Base-by-base conservation (phyloP, 257 asterid species). In the Solanum raphanifolium region DNA sequence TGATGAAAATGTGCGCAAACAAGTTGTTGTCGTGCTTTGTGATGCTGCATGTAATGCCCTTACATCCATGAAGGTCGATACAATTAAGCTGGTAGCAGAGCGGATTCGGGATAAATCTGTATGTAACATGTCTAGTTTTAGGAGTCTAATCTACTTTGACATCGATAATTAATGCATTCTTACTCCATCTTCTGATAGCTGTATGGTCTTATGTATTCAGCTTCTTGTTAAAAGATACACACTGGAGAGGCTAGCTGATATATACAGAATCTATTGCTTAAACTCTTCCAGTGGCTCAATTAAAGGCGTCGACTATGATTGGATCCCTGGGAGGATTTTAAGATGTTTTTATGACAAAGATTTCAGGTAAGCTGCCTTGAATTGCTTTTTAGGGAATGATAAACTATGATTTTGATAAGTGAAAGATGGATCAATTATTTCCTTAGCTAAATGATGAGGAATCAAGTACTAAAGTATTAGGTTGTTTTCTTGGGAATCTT, bases 31-130 rank as follows among this genome's bases (percentile, higher is more conserved):
- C 58, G 98, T 93, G 74, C 87, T 96, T 82, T 96, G 98, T 90
- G 99, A 97, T 86, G 98, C 96, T 58, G 98, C 93, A 71, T 95
- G 96, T 68, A 92, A 92, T 76, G 90, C 92, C 91, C 89, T 92
- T 87, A 46, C 97, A 75, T 91, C 98, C 89, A 89, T 96, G 86
- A 93, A 96, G 5, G 92, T 92, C 88, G 98, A 92, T 89, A 95
- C 93, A 81, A 89, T 97, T 81, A 94, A 94, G 94, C 93, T 94
- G 91, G 96, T 96, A 46, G 93, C 99, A 0, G 99, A 97, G 87
- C 98, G 98, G 87, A 98, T 97, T 86, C 96, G 95, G 35, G 99
- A 97, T 93, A 96, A 95, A 96, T 96, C 99, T 90, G 99, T 97
- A 92, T 87, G 96, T 91, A 18, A 31, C 69, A 18, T 82, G 27